These are phyloP conservation scores for Pyrenophora tritici-repentis DNA, from an alignment of 2,329 filamentous ascomycete species.

Conservation along the genomic window DNA sequence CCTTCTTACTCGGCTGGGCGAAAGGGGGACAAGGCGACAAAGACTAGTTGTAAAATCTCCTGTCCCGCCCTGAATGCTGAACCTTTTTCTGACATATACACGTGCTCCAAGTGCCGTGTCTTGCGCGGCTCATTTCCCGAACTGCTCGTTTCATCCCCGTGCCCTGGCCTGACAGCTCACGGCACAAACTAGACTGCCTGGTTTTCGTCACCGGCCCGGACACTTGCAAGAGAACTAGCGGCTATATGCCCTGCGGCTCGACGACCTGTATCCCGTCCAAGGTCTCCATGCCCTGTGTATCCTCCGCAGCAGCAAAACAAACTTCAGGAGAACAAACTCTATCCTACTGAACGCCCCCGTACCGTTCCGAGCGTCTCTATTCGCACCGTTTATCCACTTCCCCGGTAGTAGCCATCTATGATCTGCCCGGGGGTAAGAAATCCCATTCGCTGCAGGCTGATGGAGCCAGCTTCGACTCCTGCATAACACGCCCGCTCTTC, in stretches of 20 bases:
- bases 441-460: neutral
- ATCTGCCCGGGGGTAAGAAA: neutral
- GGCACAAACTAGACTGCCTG: neutral
- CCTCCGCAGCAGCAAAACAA: neutral
- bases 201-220: no score
- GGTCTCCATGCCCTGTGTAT: neutral
- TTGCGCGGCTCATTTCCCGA: neutral
- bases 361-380: constrained; percentile 7
- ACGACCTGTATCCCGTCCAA: neutral
- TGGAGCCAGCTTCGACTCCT: neutral
- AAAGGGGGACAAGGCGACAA: constrained; percentile 2
- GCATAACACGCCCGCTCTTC: neutral
- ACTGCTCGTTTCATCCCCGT: constrained; percentile 3
- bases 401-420: neutral
- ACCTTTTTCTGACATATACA: no score
- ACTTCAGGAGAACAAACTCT: neutral
- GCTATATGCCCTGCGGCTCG: neutral
- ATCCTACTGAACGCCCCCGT: neutral
- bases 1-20: no score
- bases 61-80: no score
- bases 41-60: neutral
- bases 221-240: neutral
- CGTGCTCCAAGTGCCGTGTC: constrained; percentile 5
- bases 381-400: neutral
- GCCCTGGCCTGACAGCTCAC: constrained; percentile 4